Percentiles rank a stretch among this genome's conserved stretches.
phyloP scores from a whole-genome alignment of 1,284 basidiomycete genomes.

The Butyriboletus appendiculatus region DNA sequence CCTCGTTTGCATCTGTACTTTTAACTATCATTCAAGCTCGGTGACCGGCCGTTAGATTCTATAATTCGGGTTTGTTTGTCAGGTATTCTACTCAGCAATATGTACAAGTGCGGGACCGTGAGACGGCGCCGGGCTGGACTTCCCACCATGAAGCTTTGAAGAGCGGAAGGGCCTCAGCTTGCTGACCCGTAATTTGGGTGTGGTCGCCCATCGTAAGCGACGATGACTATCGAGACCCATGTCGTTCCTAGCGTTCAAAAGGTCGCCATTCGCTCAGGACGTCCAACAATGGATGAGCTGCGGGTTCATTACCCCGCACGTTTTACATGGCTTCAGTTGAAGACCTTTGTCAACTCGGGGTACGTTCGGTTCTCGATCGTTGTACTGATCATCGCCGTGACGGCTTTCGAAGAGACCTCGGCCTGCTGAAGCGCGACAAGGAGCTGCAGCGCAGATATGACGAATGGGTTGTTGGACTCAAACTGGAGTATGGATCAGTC shows the following conservation, averaged over 20 bases:
- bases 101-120: not conserved
- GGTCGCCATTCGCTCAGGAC: conserved; percentile 40
- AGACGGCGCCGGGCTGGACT: not conserved
- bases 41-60: not conserved
- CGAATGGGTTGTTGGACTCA: conserved; percentile 57
- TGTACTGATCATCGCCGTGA: not conserved
- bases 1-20: conserved; percentile 20
- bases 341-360: conserved; percentile 77
- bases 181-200: not conserved
- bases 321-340: conserved; percentile 75
- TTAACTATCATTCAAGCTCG: not conserved
- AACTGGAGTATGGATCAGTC: conserved; percentile 61
- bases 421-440: conserved; percentile 72
- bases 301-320: conserved; percentile 66
- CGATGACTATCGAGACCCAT: conserved; percentile 29
- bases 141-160: not conserved
- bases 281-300: conserved; percentile 67
- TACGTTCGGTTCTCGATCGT: conserved; percentile 30
- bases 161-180: not conserved
- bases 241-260: not conserved
- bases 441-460: conserved; percentile 66
- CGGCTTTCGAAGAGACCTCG: conserved; percentile 58
- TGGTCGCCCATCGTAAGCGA: not conserved
- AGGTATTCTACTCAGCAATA: too few species aligned
- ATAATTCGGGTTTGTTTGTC: too few species aligned